Percentiles rank a stretch among this genome's conserved stretches.
phyloP scores from a whole-genome alignment of 2,329 filamentous ascomycete genomes.

The Fusarium luffae region DNA sequence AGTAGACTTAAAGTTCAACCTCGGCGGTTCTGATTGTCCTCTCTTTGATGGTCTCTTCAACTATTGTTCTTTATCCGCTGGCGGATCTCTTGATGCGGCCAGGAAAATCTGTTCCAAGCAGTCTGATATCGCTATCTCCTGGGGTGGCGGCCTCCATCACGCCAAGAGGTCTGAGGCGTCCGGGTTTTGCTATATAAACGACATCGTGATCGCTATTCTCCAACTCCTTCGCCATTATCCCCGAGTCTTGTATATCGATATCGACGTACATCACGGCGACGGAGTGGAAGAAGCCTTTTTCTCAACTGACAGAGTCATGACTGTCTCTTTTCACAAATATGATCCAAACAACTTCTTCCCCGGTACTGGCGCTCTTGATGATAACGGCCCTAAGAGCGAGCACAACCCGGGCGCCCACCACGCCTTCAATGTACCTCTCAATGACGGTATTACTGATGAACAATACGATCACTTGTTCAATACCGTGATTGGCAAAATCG shows the following conservation, averaged over 20 bases:
- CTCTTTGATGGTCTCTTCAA: slow-evolving; percentile 96
- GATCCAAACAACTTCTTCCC: slow-evolving; percentile 87
- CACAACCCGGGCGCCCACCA: slow-evolving; percentile 90
- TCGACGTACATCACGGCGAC: slow-evolving; percentile 92
- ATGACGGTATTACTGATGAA: slow-evolving; percentile 90
- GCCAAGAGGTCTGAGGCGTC: slow-evolving; percentile 94
- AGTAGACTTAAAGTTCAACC: slow-evolving; percentile 79
- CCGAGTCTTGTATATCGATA: slow-evolving; percentile 93
- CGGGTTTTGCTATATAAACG: slow-evolving; percentile 99
- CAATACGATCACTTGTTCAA: slow-evolving; percentile 90
- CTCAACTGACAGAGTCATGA: slow-evolving; percentile 89
- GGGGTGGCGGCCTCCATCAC: slow-evolving; percentile 96
- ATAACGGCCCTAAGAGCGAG: slow-evolving; percentile 84
- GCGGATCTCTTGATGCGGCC: slow-evolving; percentile 89
- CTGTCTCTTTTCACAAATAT: slow-evolving; percentile 96
- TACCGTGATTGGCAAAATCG: slow-evolving; percentile 79
- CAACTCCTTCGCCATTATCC: slow-evolving; percentile 85
- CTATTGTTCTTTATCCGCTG: slow-evolving; percentile 93
- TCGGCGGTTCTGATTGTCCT: slow-evolving; percentile 92
- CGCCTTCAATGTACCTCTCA: slow-evolving; percentile 87
- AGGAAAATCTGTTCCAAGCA: slow-evolving; percentile 87
- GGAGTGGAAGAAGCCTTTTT: slow-evolving; percentile 93
- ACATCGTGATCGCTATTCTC: slow-evolving; percentile 93
- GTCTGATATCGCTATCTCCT: slow-evolving; percentile 96
- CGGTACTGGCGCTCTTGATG: slow-evolving; percentile 86